Evolutionary conservation across 176 grass and related monocot genomes (phyloP).

Genomic region (Urochloa ruziziensis): DNA sequence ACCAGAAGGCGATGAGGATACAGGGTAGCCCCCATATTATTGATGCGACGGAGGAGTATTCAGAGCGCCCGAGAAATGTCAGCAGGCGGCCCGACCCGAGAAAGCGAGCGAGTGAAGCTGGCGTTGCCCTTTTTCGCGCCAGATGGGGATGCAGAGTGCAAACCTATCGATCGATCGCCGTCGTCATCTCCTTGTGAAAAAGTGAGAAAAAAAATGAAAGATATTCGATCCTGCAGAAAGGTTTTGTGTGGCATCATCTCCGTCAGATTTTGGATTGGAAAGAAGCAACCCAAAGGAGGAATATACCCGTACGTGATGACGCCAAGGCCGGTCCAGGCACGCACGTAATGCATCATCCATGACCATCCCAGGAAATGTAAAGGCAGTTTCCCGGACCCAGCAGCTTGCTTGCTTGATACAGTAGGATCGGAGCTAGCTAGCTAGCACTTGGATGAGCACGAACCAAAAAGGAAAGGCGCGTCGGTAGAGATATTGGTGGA

Average conservation of each 20-base stretch:
- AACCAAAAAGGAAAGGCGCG: background rate
- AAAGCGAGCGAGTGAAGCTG: background rate
- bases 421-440: no score
- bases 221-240: background rate
- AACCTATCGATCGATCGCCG: background rate
- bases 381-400: no score
- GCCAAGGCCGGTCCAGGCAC: background rate
- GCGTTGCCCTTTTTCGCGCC: background rate
- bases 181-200: background rate
- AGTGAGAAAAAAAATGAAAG: no score
- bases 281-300: slow-evolving; percentile 20
- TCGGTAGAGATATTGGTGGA: background rate
- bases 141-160: slow-evolving; percentile 8
- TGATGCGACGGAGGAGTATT: background rate
- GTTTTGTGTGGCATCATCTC: background rate
- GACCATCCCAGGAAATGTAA: background rate
- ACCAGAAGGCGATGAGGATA: slow-evolving; percentile 15
- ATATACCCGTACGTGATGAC: background rate
- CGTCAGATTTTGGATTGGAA: slow-evolving; percentile 26
- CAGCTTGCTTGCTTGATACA: background rate
- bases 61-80: no score
- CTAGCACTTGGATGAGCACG: background rate
- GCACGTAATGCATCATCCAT: no score
- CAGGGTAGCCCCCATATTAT: background rate
- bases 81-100: background rate